Base-by-base conservation (phyloP, 306 rosid species). In the Prunus dulcis region DNA sequence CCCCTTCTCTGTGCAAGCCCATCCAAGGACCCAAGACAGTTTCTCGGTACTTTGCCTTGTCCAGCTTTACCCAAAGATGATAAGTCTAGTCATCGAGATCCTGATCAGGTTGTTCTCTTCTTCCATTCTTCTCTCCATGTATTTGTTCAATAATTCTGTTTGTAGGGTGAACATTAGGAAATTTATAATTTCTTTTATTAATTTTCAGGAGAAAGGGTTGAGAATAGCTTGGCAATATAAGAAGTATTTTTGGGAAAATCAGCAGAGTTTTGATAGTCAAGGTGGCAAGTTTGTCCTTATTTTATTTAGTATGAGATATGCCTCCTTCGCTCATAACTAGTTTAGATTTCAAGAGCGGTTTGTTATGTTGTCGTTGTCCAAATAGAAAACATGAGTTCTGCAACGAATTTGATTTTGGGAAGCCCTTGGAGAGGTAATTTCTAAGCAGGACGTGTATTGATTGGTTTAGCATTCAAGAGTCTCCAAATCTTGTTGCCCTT, bases 171-270 rank as follows among this genome's bases (percentile, higher is more conserved):
- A 80, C 53, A 23, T 12, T 76, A 51, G 14, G 64, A 62, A 34
- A 68, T 79, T 65, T 55, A 60, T 69, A 73, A 22, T 75, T 61
- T 72, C 61, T 64, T 68, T 58, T 71, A 19, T 38, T 45, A 71
- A 62, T 64, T 72, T 82, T 69, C 83, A 89, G 98, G 96, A 94
- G 80, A 88, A 88, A 74, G 91, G 87, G 61, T 79, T 94, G 75
- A 90, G 97, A 84, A 91, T 91, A 81, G 97, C 96, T 81, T 91
- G 98, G 97, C 98, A 91, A 81, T 94, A 90, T 80, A 90, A 91
- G 71, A 94, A 91, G 87, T 91, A 94, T 76, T 89, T 91, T 64
- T 92, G 87, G 67, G 97, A 94, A 61, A 82, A 88, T 76, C 91
- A 87, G 71, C 87, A 72, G 81, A 83, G 76, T 71, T 23, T 69